These are phyloP conservation scores for Xylaria sp. DNA, from an alignment of 2,329 filamentous ascomycete species.

Conservation along the genomic window DNA sequence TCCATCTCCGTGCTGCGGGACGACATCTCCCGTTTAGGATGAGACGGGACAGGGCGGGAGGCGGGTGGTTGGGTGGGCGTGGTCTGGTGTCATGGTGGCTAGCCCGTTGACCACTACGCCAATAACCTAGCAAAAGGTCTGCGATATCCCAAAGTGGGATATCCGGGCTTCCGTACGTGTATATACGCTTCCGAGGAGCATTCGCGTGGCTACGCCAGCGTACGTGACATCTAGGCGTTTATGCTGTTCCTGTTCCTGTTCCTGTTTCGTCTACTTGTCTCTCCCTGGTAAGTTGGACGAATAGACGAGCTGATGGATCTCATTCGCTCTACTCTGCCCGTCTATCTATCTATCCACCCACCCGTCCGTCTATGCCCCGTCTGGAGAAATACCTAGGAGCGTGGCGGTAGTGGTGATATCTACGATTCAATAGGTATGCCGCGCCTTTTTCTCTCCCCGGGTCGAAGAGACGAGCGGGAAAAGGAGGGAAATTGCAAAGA, in stretches of 20 bases:
- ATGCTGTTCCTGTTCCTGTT: neutral
- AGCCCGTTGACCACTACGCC: too few species aligned
- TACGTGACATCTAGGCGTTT: too few species aligned
- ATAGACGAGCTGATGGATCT: neutral
- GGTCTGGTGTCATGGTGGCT: too few species aligned
- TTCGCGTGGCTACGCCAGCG: too few species aligned
- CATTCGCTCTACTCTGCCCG: neutral
- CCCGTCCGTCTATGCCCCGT: neutral
- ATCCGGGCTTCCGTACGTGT: too few species aligned
- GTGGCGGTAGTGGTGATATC: neutral
- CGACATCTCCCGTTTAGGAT: neutral
- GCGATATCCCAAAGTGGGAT: too few species aligned
- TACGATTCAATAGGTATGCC: neutral
- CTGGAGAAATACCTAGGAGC: neutral
- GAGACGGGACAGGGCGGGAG: neutral
- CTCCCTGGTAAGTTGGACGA: neutral
- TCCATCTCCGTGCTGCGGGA: neutral
- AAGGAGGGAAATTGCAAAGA: neutral
- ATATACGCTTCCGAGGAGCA: too few species aligned
- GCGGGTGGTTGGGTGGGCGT: neutral
- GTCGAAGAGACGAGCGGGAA: neutral
- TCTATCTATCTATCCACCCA: neutral
- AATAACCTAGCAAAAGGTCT: too few species aligned
- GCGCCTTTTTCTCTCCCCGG: neutral
- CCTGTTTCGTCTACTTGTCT: neutral